Conservation (phyloP, 2,329 filamentous ascomycete species). For the Davidsoniella virescens region DNA sequence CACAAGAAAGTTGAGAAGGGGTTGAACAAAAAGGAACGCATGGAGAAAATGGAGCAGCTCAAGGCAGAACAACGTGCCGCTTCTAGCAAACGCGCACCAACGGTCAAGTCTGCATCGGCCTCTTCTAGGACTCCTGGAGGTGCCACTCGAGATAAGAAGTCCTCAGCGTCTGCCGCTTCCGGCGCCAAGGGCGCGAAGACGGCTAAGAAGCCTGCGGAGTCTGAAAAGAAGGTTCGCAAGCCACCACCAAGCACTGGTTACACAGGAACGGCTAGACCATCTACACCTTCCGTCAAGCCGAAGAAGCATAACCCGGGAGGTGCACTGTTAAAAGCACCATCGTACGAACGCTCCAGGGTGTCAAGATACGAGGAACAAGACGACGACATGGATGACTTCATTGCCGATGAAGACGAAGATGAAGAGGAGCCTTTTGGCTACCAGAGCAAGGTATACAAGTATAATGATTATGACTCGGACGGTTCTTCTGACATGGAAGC, state of each 20-base stretch:
- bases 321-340: constrained; percentile 23
- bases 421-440: constrained; percentile 22
- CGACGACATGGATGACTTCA: constrained; percentile 42
- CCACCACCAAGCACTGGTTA: constrained; percentile 50
- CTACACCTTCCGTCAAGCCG: constrained; percentile 24
- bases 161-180: not conserved
- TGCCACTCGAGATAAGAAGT: not conserved
- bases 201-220: constrained; percentile 18
- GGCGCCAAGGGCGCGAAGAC: not conserved
- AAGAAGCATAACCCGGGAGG: constrained; percentile 24
- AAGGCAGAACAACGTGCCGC: constrained; percentile 4
- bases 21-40: constrained; percentile 36
- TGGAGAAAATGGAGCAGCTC: constrained; percentile 22
- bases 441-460: constrained; percentile 6
- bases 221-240: constrained; percentile 45
- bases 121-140: not conserved
- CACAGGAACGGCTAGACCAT: constrained; percentile 46
- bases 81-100: not conserved
- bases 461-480: constrained; percentile 44
- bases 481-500: constrained; percentile 66
- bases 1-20: constrained; percentile 55
- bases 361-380: constrained; percentile 42
- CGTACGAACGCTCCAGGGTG: constrained; percentile 18
- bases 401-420: constrained; percentile 46
- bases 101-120: not conserved